These are phyloP conservation scores for Casuarina cunninghamiana DNA, from an alignment of 306 rosid genomes.

Conservation along the genomic window DNA sequence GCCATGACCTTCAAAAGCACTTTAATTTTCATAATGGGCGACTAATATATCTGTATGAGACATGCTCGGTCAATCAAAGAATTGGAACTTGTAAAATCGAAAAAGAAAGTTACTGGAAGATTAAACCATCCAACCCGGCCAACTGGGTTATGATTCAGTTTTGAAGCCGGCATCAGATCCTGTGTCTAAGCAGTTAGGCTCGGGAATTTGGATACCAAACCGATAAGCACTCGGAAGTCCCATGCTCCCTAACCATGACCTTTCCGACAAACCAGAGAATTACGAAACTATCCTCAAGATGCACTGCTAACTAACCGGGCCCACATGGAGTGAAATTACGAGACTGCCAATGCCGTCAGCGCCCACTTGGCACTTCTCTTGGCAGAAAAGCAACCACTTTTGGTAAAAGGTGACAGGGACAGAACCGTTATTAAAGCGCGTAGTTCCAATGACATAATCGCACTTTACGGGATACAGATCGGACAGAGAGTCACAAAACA, in stretches of 20 bases:
- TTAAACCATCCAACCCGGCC: not conserved
- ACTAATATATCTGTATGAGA: no score
- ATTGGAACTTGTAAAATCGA: no score
- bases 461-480: slow-evolving; percentile 57
- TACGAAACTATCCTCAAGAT: slow-evolving; percentile 40
- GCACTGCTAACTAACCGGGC: slow-evolving; percentile 34
- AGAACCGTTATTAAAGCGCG: slow-evolving; percentile 40
- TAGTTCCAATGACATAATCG: slow-evolving; percentile 38
- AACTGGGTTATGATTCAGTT: slow-evolving; percentile 26
- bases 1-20: not conserved
- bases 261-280: not conserved
- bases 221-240: slow-evolving; percentile 36
- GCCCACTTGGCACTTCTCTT: slow-evolving; percentile 46
- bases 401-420: slow-evolving; percentile 57
- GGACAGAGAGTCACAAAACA: slow-evolving; percentile 30
- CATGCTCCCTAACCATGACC: slow-evolving; percentile 20
- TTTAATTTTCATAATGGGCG: not conserved
- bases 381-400: slow-evolving; percentile 57
- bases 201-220: slow-evolving; percentile 63
- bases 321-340: slow-evolving; percentile 31
- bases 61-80: not conserved
- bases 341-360: slow-evolving; percentile 34
- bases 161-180: slow-evolving; percentile 25
- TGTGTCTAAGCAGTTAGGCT: slow-evolving; percentile 52
- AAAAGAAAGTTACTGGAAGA: not conserved